Evolutionary conservation across 2,329 filamentous ascomycete species (phyloP), one percentile per base, ranked within the genome.

Genomic region (Fusarium nematophilum): DNA sequence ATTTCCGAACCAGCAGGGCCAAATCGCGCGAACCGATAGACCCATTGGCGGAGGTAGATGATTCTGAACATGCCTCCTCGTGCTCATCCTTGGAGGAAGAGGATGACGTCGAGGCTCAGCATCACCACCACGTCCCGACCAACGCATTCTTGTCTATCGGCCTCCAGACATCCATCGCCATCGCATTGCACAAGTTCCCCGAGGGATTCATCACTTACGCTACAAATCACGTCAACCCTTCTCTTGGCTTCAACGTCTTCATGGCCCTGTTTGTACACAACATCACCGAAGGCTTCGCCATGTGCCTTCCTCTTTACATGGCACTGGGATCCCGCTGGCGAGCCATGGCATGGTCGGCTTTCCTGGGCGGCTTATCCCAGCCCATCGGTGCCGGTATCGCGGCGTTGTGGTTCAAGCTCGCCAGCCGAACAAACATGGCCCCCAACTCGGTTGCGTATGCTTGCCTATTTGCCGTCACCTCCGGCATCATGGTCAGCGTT

Each of bases 211-310:
- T 99, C 66, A 98, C 94, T 1, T 99, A 96, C 73, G 94, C 95
- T 9, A 97, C 95, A 9, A 99, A 98, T 75, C 95, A 99, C 72
- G 94, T 93, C 10, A 98, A 93, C 73, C 93, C 95, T 0, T 82
- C 85, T 0, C 86, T 99, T 0, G 95, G 95, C 15, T 87, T 97
- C 75, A 90, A 91, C 46, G 92, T 99, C 49, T 99, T 99, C 78
- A 86, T 98, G 75, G 94, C 95, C 1, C 84, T 99, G 7, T 97
- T 97, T 72, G 94, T 99, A 55, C 95, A 99, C 82, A 99, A 98
- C 78, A 96, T 99, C 70, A 93, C 92, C 23, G 95, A 99, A 78
- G 95, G 95, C 2, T 98, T 98, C 72, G 92, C 93, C 59, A 90
- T 99, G 84, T 92, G 93, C 0, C 79, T 99, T 1, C 95, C 95